Conservation (phyloP, 2,329 filamentous ascomycete genomes). For the Pseudocercospora pini-densiflorae region DNA sequence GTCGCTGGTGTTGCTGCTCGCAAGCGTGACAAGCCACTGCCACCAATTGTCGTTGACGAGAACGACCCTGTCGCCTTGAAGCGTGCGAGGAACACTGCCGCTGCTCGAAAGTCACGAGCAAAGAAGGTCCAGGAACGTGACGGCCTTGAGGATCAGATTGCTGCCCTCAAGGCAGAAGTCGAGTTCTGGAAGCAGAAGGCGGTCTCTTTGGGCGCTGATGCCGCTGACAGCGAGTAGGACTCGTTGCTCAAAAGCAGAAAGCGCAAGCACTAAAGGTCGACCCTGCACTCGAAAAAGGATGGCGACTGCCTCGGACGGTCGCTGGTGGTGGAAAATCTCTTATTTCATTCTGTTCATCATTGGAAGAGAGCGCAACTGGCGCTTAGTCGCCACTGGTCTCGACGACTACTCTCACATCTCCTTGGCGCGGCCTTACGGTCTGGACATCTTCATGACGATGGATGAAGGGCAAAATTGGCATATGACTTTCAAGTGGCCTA, state of each 20-base stretch:
- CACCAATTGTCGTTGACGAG: constrained; percentile 77
- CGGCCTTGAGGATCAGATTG: constrained; percentile 73
- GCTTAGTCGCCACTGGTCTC: constrained; percentile 25
- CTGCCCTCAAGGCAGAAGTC: constrained; percentile 49
- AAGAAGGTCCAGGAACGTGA: constrained; percentile 80
- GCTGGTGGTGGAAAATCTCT: constrained; percentile 29
- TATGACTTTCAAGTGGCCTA: constrained; percentile 13
- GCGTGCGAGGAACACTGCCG: constrained; percentile 90
- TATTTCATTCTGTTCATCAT: constrained; percentile 18
- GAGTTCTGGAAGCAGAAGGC: constrained; percentile 39
- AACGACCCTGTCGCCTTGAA: constrained; percentile 80
- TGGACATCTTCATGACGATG: constrained; percentile 10
- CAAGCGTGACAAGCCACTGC: constrained; percentile 79
- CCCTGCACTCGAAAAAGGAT: constrained; percentile 16
- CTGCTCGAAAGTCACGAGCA: constrained; percentile 89
- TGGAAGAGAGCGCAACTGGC: constrained; percentile 26
- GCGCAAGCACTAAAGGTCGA: neutral
- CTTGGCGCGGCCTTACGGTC: constrained; percentile 19
- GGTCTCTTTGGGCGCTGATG: constrained; percentile 21
- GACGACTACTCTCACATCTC: constrained; percentile 21
- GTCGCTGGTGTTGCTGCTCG: constrained; percentile 71
- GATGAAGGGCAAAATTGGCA: constrained; percentile 11
- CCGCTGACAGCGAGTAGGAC: constrained; percentile 17
- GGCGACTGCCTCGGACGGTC: constrained; percentile 18
- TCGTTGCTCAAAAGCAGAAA: neutral